Percentiles rank a stretch among this genome's conserved stretches.
phyloP scores from a whole-genome alignment of 1,139 yeast species.

The Pichia norvegensis region DNA sequence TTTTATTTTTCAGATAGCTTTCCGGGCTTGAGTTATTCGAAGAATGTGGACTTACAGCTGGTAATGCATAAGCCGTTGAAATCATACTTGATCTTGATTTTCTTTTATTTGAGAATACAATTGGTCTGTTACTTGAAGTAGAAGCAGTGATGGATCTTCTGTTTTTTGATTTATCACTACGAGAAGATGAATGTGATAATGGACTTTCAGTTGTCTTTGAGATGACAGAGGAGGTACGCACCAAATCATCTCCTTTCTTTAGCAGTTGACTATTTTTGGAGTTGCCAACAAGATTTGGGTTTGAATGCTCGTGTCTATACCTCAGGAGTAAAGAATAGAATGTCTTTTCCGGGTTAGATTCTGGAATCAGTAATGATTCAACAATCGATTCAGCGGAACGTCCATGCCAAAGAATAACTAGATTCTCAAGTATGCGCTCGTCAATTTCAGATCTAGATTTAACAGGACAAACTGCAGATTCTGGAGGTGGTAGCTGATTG shows the following conservation, averaged over 20 bases:
- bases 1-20: slow-evolving; percentile 1
- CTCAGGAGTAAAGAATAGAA: slow-evolving; percentile 78
- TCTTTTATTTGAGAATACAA: slow-evolving; percentile 40
- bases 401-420: slow-evolving; percentile 89
- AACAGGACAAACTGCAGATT: slow-evolving; percentile 35
- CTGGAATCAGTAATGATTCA: slow-evolving; percentile 48
- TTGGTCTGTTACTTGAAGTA: slow-evolving; percentile 48
- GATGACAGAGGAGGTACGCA: slow-evolving; percentile 27
- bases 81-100: slow-evolving; percentile 14
- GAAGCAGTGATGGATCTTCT: slow-evolving; percentile 49
- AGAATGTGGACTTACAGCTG: slow-evolving; percentile 6
- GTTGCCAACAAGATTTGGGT: neutral
- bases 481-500: slow-evolving; percentile 26
- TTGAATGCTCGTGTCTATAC: slow-evolving; percentile 69
- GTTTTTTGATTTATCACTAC: slow-evolving; percentile 28
- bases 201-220: slow-evolving; percentile 20
- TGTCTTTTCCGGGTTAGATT: slow-evolving; percentile 75
- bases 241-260: slow-evolving; percentile 14
- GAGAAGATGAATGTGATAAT: slow-evolving; percentile 12
- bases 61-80: slow-evolving; percentile 4
- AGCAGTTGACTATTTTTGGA: slow-evolving; percentile 1
- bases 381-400: slow-evolving; percentile 57
- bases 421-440: slow-evolving; percentile 70
- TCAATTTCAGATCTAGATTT: slow-evolving; percentile 55
- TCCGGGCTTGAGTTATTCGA: slow-evolving; percentile 8